Evolutionary conservation across 306 rosid species (phyloP).

Genomic region (Fragaria ananassa): DNA sequence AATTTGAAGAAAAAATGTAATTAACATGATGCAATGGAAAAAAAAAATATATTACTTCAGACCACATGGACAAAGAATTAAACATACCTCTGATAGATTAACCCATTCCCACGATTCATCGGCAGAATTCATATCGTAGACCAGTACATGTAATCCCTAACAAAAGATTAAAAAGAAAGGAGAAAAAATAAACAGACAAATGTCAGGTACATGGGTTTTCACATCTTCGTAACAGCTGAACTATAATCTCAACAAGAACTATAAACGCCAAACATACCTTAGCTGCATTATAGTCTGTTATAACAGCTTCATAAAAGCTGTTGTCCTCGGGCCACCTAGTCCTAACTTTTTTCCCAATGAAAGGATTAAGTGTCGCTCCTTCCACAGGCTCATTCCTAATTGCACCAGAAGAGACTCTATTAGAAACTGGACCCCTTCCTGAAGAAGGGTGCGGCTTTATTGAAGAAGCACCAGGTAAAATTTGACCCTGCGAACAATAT

Average conservation of each 20-base stretch:
- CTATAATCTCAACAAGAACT: constrained; percentile 1
- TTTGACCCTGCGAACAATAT: constrained; percentile 43
- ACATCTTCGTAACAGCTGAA: constrained; percentile 13
- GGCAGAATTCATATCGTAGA: constrained; percentile 68
- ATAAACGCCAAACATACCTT: constrained; percentile 42
- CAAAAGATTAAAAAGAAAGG: constrained; percentile 15
- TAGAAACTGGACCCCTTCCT: constrained; percentile 68
- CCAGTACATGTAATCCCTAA: constrained; percentile 83
- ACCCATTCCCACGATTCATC: constrained; percentile 90
- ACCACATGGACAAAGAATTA: constrained; percentile 18
- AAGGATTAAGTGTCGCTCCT: constrained; percentile 51
- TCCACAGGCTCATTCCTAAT: constrained; percentile 54
- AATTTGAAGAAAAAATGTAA: not conserved
- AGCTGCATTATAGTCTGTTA: constrained; percentile 57
- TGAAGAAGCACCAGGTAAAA: constrained; percentile 57
- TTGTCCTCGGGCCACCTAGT: constrained; percentile 98
- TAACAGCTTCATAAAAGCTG: constrained; percentile 87
- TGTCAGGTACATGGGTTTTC: not conserved
- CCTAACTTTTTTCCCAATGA: constrained; percentile 76
- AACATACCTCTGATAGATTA: constrained; percentile 82
- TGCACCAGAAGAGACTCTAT: constrained; percentile 62
- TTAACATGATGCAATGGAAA: not conserved
- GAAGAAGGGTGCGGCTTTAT: constrained; percentile 65
- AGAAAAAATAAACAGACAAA: not conserved
- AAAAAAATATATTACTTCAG: not conserved